phyloP scores from a whole-genome alignment of 1,139 yeast genomes.

The Ogataea hybrid region DNA sequence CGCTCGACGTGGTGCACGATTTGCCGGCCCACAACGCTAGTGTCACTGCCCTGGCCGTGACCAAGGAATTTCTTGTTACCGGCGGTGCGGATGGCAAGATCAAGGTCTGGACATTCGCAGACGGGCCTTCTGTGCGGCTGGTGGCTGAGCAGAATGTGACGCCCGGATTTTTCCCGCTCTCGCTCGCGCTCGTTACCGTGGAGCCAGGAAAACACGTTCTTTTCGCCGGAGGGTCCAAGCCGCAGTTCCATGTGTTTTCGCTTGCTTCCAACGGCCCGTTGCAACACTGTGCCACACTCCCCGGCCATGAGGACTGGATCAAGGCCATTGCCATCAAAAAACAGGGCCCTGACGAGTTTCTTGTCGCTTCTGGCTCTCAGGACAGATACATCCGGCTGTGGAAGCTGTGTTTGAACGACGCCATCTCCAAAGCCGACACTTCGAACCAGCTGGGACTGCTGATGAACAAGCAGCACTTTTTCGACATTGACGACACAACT shows the following conservation, averaged over 20 bases:
- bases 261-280: constrained; percentile 37
- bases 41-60: constrained; percentile 44
- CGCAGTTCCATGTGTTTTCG: constrained; percentile 54
- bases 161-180: constrained; percentile 61
- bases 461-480: constrained; percentile 65
- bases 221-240: constrained; percentile 82
- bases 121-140: constrained; percentile 27
- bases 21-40: constrained; percentile 41
- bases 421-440: constrained; percentile 57
- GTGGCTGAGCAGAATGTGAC: constrained; percentile 40
- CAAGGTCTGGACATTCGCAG: constrained; percentile 45
- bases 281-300: constrained; percentile 49
- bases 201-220: constrained; percentile 44
- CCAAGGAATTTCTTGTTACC: constrained; percentile 40
- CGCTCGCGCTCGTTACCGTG: constrained; percentile 53
- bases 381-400: constrained; percentile 88
- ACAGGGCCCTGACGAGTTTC: constrained; percentile 45
- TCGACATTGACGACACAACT: constrained; percentile 35
- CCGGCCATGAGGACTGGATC: constrained; percentile 96
- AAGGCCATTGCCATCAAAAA: constrained; percentile 64
- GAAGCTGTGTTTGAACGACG: constrained; percentile 62
- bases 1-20: constrained; percentile 33
- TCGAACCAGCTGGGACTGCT: constrained; percentile 49
- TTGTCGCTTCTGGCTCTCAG: constrained; percentile 85
- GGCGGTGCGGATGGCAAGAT: constrained; percentile 69